A percentile compares a stretch with the other conserved stretches of the same genome.
Conservation (phyloP, 1,284 basidiomycete genomes). For the Stygiomarasmius scandens region DNA sequence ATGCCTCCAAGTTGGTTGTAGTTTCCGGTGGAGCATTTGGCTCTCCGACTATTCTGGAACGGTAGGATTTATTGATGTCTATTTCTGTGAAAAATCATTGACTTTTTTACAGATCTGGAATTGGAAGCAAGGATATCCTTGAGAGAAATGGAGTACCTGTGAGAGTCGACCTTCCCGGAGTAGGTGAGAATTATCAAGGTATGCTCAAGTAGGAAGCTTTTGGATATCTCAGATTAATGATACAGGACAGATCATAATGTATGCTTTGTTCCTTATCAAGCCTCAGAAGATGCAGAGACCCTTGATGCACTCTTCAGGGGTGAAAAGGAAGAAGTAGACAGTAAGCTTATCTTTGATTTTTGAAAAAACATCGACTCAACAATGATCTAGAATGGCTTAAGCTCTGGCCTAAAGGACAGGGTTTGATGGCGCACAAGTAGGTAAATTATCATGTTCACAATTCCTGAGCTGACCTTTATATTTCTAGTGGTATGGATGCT, state of each 20-base stretch:
- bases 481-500: slow-evolving; percentile 11
- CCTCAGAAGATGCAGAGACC: slow-evolving; percentile 14
- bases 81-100: background rate
- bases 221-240: background rate
- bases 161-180: slow-evolving; percentile 45
- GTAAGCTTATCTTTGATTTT: background rate
- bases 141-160: slow-evolving; percentile 31
- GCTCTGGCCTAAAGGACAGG: slow-evolving; percentile 11
- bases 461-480: background rate
- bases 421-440: slow-evolving; percentile 12
- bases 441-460: background rate
- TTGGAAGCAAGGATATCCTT: slow-evolving; percentile 37
- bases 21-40: slow-evolving; percentile 56
- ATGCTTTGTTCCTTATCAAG: slow-evolving; percentile 12
- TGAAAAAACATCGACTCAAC: background rate
- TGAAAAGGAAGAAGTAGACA: slow-evolving; percentile 7
- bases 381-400: slow-evolving; percentile 1
- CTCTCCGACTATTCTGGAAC: slow-evolving; percentile 55
- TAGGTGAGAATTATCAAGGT: slow-evolving; percentile 51
- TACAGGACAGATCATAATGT: slow-evolving; percentile 10
- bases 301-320: slow-evolving; percentile 12
- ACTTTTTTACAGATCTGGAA: slow-evolving; percentile 30
- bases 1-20: slow-evolving; percentile 46
- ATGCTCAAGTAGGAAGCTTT: background rate
- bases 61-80: background rate